These are phyloP conservation scores for Umbilicus rupestris DNA, from an alignment of 164 flowering plant genomes.

Conservation along the genomic window DNA sequence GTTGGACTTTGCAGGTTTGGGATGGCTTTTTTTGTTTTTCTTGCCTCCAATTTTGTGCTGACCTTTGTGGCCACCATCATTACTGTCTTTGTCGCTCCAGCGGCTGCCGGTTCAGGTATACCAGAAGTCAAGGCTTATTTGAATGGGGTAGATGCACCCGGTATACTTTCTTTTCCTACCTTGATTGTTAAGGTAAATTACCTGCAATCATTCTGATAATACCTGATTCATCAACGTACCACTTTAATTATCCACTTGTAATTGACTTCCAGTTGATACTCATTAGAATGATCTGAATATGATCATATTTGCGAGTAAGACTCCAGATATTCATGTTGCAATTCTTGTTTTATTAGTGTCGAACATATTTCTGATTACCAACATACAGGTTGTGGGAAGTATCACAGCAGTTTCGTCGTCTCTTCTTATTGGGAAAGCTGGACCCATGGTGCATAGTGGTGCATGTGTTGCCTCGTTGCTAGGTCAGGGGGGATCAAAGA, in stretches of 20 bases:
- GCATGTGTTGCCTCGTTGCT: constrained; percentile 71
- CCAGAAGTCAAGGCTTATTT: constrained; percentile 92
- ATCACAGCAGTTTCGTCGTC: constrained; percentile 77
- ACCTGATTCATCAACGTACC: no score
- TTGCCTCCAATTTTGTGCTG: constrained; percentile 44
- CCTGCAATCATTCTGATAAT: no score
- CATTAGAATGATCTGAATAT: no score
- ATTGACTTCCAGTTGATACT: no score
- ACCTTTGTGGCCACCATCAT: constrained; percentile 56
- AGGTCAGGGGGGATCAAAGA: constrained; percentile 83
- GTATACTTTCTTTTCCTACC: constrained; percentile 43
- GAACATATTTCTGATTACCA: no score
- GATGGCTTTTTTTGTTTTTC: constrained; percentile 50
- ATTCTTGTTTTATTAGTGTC: background rate
- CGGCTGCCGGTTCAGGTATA: constrained; percentile 84
- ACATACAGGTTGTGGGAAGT: constrained; percentile 67
- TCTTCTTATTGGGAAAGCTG: constrained; percentile 80
- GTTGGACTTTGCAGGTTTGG: constrained; percentile 5
- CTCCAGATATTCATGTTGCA: background rate
- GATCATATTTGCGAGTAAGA: no score
- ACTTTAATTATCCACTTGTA: no score
- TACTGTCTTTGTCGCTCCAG: constrained; percentile 57
- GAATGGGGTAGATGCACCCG: constrained; percentile 90
- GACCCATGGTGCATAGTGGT: constrained; percentile 88
- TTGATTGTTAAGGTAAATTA: constrained; percentile 55